A percentile compares a stretch with the other conserved stretches of the same genome.
Conservation (phyloP, 345 rosid genomes). For the Pseudoturritis turrita region DNA sequence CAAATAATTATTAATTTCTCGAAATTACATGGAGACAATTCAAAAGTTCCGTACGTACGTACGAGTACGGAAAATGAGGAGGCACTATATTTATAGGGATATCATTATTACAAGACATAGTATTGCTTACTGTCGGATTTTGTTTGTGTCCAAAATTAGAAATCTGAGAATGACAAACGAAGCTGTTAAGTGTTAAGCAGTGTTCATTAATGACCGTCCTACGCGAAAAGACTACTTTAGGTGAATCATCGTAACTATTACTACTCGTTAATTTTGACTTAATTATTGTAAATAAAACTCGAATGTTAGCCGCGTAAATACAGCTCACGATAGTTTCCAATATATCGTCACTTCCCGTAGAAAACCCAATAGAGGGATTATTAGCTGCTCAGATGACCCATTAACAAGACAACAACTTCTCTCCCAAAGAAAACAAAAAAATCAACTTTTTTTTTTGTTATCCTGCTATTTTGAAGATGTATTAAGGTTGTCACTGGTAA, state of each 20-base stretch:
- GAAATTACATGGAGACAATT: neutral
- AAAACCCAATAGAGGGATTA: too few relatives aligned
- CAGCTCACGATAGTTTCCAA: neutral
- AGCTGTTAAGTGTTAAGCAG: constrained; percentile 16
- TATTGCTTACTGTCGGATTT: neutral
- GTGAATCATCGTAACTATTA: constrained; percentile 14
- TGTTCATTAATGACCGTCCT: constrained; percentile 20
- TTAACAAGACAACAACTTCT: too few relatives aligned
- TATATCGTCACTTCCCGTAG: neutral
- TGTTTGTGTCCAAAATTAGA: constrained; percentile 9
- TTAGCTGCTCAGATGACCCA: too few relatives aligned
- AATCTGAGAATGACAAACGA: constrained; percentile 18
- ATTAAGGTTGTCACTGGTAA: too few relatives aligned
- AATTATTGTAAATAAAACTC: neutral
- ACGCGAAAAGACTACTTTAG: constrained; percentile 5
- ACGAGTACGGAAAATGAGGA: neutral
- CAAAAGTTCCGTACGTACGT: neutral
- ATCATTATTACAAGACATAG: constrained; percentile 9
- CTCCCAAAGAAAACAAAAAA: neutral
- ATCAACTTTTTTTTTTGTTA: neutral
- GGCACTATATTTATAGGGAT: neutral
- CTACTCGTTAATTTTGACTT: neutral
- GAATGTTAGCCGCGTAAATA: constrained; percentile 15
- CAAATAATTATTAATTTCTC: neutral
- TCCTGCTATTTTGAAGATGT: neutral